Conservation (phyloP, 495 filamentous ascomycete genomes). For the Rhizodiscina lignyota region DNA sequence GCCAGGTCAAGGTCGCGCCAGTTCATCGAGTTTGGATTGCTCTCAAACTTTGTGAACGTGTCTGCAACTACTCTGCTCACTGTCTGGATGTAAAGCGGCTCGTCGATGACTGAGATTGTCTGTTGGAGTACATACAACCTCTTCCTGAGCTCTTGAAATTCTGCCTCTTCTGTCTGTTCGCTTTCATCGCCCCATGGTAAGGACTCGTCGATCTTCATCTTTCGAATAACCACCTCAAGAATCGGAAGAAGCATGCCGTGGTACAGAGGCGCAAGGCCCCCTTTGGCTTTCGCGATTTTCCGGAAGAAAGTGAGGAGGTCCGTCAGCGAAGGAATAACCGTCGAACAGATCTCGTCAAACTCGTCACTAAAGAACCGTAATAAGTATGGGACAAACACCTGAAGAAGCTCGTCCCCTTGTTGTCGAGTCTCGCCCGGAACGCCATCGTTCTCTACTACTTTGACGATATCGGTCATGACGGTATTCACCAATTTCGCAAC, state of each 20-base stretch:
- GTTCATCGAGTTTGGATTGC: slow-evolving; percentile 51
- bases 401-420: slow-evolving; percentile 57
- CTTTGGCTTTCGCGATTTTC: slow-evolving; percentile 47
- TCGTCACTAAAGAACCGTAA: slow-evolving; percentile 93
- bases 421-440: slow-evolving; percentile 35
- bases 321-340: slow-evolving; percentile 76
- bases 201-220: slow-evolving; percentile 95
- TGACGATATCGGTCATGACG: slow-evolving; percentile 68
- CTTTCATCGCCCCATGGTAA: slow-evolving; percentile 88
- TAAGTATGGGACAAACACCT: slow-evolving; percentile 66
- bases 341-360: slow-evolving; percentile 93
- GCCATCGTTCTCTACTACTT: slow-evolving; percentile 46
- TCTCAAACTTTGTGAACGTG: slow-evolving; percentile 62
- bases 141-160: slow-evolving; percentile 89
- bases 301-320: slow-evolving; percentile 80
- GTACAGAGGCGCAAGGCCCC: slow-evolving; percentile 44
- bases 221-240: slow-evolving; percentile 74
- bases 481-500: slow-evolving; percentile 95
- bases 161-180: slow-evolving; percentile 91
- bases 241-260: slow-evolving; percentile 67
- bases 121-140: slow-evolving; percentile 79
- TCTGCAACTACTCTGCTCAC: slow-evolving; percentile 65
- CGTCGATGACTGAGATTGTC: slow-evolving; percentile 68
- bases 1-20: slow-evolving; percentile 94
- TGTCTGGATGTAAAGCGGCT: slow-evolving; percentile 69